Evolutionary conservation across 1,284 basidiomycete species (phyloP), one percentile per base, ranked within the genome.

Genomic region (Pterula multifida): DNA sequence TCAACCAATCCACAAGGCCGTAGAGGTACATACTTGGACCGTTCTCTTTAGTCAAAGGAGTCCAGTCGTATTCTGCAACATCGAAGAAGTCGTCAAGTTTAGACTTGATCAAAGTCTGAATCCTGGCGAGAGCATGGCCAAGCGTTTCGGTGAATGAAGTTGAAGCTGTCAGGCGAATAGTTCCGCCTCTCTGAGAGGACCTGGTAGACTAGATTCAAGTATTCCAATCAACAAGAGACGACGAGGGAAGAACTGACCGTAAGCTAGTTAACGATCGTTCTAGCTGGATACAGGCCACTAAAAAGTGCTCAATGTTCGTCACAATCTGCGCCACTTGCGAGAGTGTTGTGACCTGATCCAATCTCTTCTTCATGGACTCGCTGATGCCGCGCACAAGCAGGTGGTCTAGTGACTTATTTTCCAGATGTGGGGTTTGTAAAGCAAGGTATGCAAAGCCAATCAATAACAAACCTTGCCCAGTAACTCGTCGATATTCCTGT

Each of bases 31-130:
- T 82, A 73, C 91, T 95, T 44, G 92, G 90, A 42, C 79, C 79
- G 53, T 76, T 72, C 58, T 87, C 82, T 44, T 77, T 74, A 19
- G 65, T 60, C 17, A 67, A 63, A 1, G 93, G 87, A 48, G 83
- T 86, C 91, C 92, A 97, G 58, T 96, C 85, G 64, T 98, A 97
- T 64, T 96, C 90, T 1, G 91, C 86, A 42, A 97, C 71, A 52
- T 90, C 95, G 59, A 97, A 91, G 69, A 97, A 97, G 56, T 94
- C 90, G 60, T 95, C 89, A n/a, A 98, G 79, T 65, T 98, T 98
- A 21, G 86, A 88, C 3, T 81, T 78, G 58, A 98, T 93, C 42
- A 95, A 77, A 9, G 73, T 71, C 24, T 85, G 84, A 56, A 98
- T 91, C 9, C 92, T 85, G 24, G 73, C 69, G 53, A 88, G 78